phyloP scores from a whole-genome alignment of 768 basidiomycete species.

The Leccinum obscurum region DNA sequence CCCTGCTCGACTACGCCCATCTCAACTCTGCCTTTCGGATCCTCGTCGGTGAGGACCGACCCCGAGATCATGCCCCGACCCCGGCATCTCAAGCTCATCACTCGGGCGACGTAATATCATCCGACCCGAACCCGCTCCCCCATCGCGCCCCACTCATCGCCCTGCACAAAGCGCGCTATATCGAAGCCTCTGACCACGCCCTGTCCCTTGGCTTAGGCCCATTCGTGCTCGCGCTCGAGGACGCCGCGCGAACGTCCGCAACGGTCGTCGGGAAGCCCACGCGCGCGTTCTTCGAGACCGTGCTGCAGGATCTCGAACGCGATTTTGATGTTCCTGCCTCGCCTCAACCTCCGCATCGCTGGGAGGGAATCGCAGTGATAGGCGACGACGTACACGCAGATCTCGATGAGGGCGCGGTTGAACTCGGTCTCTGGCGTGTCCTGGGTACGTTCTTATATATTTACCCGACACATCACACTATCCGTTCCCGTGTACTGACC shows the following conservation, averaged over 20 bases:
- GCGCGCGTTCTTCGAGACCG: conserved; percentile 56
- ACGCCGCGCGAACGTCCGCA: conserved; percentile 47
- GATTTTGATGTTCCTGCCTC: conserved; percentile 2
- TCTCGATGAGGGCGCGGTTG: conserved; percentile 59
- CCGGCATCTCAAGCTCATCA: neutral
- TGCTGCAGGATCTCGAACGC: conserved; percentile 44
- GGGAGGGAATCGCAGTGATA: conserved; percentile 45
- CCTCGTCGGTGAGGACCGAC: conserved; percentile 44
- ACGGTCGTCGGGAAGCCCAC: conserved; percentile 67
- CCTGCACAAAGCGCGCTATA: conserved; percentile 57
- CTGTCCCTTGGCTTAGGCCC: conserved; percentile 71
- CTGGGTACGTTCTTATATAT: conserved; percentile 46
- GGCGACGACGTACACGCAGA: conserved; percentile 70
- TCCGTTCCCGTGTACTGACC: neutral
- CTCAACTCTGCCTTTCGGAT: conserved; percentile 71
- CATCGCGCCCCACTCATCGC: conserved; percentile 46
- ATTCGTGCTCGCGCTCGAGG: conserved; percentile 64
- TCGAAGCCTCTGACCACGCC: conserved; percentile 44
- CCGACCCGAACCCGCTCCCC: neutral
- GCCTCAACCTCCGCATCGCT: neutral
- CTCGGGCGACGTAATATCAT: neutral
- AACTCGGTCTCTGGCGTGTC: conserved; percentile 60
- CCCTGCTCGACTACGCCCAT: conserved; percentile 48
- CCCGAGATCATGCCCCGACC: neutral
- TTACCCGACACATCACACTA: neutral